These are phyloP conservation scores for Alternaria atra DNA, from an alignment of 2,329 filamentous ascomycete species.

Conservation along the genomic window DNA sequence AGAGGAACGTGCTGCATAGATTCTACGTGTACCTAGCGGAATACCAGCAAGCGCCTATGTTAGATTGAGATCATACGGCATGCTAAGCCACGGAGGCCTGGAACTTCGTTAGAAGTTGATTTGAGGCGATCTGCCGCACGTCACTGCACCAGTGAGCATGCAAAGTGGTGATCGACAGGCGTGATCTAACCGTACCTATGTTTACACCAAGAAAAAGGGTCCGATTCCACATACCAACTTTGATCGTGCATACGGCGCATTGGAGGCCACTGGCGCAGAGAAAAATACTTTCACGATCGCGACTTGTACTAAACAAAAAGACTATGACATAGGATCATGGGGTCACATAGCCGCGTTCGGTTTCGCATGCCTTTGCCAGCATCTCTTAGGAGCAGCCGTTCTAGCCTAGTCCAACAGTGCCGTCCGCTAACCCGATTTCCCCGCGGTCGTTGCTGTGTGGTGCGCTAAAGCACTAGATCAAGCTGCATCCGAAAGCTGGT, in stretches of 20 bases:
- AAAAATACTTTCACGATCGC: not conserved
- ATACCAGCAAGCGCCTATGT: conserved; percentile 28
- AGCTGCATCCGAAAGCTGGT: conserved; percentile 43
- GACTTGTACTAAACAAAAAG: conserved; percentile 10
- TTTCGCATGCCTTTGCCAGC: conserved; percentile 31
- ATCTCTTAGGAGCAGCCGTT: conserved; percentile 40
- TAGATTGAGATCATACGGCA: conserved; percentile 27
- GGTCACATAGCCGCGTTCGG: conserved; percentile 29
- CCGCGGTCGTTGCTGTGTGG: conserved; percentile 43
- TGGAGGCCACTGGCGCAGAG: conserved; percentile 5
- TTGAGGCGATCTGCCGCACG: conserved; percentile 23
- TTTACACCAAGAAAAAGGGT: conserved; percentile 17
- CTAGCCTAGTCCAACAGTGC: conserved; percentile 39
- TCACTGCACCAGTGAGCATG: conserved; percentile 23
- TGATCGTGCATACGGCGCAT: conserved; percentile 18
- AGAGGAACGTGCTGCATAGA: conserved; percentile 29
- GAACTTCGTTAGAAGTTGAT: conserved; percentile 32
- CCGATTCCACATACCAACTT: conserved; percentile 11
- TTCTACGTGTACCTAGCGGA: conserved; percentile 26
- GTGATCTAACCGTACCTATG: conserved; percentile 21
- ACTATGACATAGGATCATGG: conserved; percentile 13
- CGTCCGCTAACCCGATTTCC: conserved; percentile 44
- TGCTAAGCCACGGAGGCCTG: conserved; percentile 33
- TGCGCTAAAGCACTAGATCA: conserved; percentile 45
- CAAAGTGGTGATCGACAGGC: conserved; percentile 26